Evolutionary conservation across 345 rosid genomes (phyloP).

Genomic region (Clarkia xantiana): DNA sequence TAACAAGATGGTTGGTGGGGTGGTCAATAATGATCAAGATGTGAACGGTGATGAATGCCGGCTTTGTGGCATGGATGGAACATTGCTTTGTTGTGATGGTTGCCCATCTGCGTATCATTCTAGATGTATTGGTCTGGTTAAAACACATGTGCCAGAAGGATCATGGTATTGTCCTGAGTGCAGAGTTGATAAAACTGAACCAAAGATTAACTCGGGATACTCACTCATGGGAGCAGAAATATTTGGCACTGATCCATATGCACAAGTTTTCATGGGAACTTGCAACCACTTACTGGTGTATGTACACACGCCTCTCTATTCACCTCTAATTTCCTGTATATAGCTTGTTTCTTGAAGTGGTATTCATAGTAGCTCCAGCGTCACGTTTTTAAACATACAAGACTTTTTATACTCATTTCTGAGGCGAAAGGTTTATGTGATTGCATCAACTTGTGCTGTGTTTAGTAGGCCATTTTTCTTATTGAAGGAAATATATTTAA

Average conservation of each 20-base stretch:
- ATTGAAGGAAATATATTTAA: not conserved
- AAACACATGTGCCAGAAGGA: conserved; percentile 77
- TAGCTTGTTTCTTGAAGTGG: conserved; percentile 5
- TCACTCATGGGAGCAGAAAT: conserved; percentile 70
- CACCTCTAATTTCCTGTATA: too few species aligned
- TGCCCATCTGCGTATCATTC: conserved; percentile 95
- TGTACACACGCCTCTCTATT: conserved; percentile 27
- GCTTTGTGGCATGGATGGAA: conserved; percentile 95
- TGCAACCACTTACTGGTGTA: conserved; percentile 89
- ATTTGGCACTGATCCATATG: conserved; percentile 68
- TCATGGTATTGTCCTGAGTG: conserved; percentile 96
- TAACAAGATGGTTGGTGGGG: conserved; percentile 19
- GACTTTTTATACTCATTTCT: too few species aligned
- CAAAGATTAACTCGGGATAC: conserved; percentile 37
- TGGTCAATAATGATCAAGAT: conserved; percentile 36
- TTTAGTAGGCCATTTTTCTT: too few species aligned
- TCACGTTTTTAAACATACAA: not conserved
- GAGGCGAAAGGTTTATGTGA: too few species aligned
- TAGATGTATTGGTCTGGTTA: conserved; percentile 77
- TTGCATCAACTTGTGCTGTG: too few species aligned
- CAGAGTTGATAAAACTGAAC: conserved; percentile 45
- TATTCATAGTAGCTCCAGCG: not conserved
- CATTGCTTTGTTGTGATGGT: conserved; percentile 86
- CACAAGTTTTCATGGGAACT: conserved; percentile 80
- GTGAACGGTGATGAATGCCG: conserved; percentile 86